Conservation (phyloP, 306 rosid genomes). For the Sphenostylis stenocarpa region DNA sequence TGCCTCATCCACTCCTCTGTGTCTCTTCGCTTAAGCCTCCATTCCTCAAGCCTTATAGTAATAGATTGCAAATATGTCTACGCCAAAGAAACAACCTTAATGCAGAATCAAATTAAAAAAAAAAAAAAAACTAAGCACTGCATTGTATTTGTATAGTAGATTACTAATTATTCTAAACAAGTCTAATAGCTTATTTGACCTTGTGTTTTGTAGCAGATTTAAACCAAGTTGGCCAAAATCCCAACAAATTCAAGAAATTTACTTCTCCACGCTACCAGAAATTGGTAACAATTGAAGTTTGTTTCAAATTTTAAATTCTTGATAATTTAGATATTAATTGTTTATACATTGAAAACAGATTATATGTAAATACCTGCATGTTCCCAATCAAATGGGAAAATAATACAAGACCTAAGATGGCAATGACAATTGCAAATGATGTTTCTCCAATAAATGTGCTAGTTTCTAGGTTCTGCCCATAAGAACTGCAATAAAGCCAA, state of each 20-base stretch:
- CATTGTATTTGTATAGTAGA: background rate
- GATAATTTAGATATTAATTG: background rate
- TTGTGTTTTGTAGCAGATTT: background rate
- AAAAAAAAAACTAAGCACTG: background rate
- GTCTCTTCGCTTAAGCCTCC: conserved; percentile 96
- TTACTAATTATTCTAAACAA: background rate
- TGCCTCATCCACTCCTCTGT: conserved; percentile 99
- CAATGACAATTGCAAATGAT: conserved; percentile 85
- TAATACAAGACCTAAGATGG: conserved; percentile 93
- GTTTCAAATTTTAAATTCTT: conserved; percentile 11
- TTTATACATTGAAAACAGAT: background rate
- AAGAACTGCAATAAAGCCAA: conserved; percentile 69
- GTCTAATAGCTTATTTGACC: conserved; percentile 2
- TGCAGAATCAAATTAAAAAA: background rate
- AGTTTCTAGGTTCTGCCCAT: conserved; percentile 87
- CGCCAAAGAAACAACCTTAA: conserved; percentile 30
- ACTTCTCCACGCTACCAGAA: background rate
- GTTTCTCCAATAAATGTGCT: conserved; percentile 94
- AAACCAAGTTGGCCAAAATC: background rate
- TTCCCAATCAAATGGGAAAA: conserved; percentile 96
- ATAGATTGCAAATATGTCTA: conserved; percentile 96
- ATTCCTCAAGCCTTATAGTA: conserved; percentile 93
- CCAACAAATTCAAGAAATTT: background rate
- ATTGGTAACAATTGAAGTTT: background rate
- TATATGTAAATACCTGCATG: conserved; percentile 76